Evolutionary conservation across 2,329 filamentous ascomycete species (phyloP).

Genomic region (Pestalotiopsis fici): DNA sequence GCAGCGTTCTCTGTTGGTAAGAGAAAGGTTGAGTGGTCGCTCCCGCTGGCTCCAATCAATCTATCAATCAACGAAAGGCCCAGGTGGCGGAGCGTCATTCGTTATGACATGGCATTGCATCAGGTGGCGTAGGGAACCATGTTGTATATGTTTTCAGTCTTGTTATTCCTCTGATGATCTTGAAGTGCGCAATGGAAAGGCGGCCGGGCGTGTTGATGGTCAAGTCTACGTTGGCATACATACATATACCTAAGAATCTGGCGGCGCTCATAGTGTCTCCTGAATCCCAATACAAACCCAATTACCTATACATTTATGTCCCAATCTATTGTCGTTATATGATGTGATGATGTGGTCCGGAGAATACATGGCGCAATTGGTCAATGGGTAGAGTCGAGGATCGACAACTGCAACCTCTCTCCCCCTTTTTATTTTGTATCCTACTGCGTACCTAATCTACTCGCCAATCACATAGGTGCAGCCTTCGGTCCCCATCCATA

Average conservation of each 20-base stretch:
- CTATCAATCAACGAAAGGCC: background rate
- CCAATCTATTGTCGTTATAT: too few relatives aligned
- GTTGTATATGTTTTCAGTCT: background rate
- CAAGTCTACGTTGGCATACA: background rate
- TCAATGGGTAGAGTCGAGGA: too few relatives aligned
- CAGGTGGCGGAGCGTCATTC: background rate
- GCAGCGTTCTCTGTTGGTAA: background rate
- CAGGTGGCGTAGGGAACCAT: background rate
- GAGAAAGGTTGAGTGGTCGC: background rate
- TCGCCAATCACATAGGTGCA: slow-evolving; percentile 71
- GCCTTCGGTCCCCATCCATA: slow-evolving; percentile 66
- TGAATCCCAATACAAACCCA: too few relatives aligned
- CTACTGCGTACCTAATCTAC: slow-evolving; percentile 24
- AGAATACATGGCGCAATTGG: too few relatives aligned
- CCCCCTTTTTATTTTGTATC: slow-evolving; percentile 15
- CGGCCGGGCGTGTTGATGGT: background rate
- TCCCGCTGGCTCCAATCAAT: too few relatives aligned
- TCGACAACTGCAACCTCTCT: background rate
- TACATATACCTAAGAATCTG: background rate
- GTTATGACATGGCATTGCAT: slow-evolving; percentile 2
- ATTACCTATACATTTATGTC: too few relatives aligned
- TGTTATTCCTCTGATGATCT: background rate
- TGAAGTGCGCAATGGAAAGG: background rate
- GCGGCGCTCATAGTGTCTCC: background rate
- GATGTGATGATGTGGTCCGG: too few relatives aligned